Base-by-base conservation (phyloP, 2,329 filamentous ascomycete species). In the Calonectria ilicicola region DNA sequence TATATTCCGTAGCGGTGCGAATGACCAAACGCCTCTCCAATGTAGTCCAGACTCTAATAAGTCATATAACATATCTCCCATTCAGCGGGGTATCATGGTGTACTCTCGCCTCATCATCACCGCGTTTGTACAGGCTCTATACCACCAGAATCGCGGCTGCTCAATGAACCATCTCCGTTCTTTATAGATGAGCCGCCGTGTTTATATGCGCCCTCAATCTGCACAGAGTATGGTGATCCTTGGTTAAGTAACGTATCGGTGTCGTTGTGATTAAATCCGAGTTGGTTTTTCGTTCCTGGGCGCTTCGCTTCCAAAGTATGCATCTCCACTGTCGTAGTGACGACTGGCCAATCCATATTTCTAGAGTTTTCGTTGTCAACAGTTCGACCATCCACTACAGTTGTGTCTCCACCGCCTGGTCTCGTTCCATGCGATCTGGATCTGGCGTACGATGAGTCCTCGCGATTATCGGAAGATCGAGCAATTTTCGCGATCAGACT, bases 401-500 rank as follows among this genome's bases (percentile, higher is more conserved):
- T 65, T 5, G 65, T 65, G 14, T 58, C 65, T 23, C 49, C 70
- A 12, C 9, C 32, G 23, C 53, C 53, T 8, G 53, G 53, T 29
- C 65, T 32, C 12, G 70, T 69, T 27, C 65, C 65, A n/a, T 62
- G 65, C 3, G 70, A 72, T 40, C 47, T 49, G 14, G 70, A 65
- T 10, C 40, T 42, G 10, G 46, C 32, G 27, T 72, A 65, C 15
- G 67, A 66, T 1, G 65, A 71, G 2, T 60, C 53, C 6, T 40
- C 64, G 27, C 51, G 56, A 17, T 27, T 26, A 17, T 63, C 47
- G 10, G 65, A 67, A 6, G 65, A 60, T 12, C 78, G 71, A 1
- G 81, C 81, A 23, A 86, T 81, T 65, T 84, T 84, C 44, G 80
- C 85, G 73, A 89, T 89, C 27, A 89, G 84, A 42, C 86, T 85